phyloP scores from a whole-genome alignment of 2,329 filamentous ascomycete genomes.

The Hypoxylon sp. region DNA sequence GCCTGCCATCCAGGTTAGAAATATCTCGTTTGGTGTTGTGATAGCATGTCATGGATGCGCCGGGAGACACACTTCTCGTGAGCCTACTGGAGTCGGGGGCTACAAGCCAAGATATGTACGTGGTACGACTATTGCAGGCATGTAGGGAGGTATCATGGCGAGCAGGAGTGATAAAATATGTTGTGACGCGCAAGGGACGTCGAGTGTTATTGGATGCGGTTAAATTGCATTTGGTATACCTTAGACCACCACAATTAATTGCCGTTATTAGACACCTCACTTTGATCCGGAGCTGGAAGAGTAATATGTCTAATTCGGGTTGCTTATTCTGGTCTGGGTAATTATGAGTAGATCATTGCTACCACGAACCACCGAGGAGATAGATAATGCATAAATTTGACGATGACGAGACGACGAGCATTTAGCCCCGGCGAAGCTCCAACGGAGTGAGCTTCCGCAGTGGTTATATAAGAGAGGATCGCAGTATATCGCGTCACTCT shows the following conservation, averaged over 20 bases:
- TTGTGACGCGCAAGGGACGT: background rate
- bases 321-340: constrained; percentile 28
- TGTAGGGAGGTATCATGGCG: background rate
- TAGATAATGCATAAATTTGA: constrained; percentile 5
- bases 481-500: constrained; percentile 7
- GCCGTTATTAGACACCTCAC: constrained; percentile 22
- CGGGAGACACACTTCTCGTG: constrained; percentile 5
- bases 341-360: constrained; percentile 3
- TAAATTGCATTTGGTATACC: constrained; percentile 32
- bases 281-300: constrained; percentile 22
- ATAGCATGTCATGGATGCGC: constrained; percentile 24
- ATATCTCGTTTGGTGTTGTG: constrained; percentile 5
- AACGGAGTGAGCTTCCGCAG: constrained; percentile 29
- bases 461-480: constrained; percentile 14
- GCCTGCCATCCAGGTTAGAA: constrained; percentile 26
- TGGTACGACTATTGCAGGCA: constrained; percentile 3
- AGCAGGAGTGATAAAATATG: constrained; percentile 10
- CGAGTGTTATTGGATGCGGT: constrained; percentile 31
- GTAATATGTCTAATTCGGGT: constrained; percentile 9
- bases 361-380: background rate
- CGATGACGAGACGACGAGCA: constrained; percentile 8
- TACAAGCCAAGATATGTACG: constrained; percentile 29
- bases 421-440: constrained; percentile 29
- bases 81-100: background rate
- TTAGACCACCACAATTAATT: constrained; percentile 22